Evolutionary conservation across 768 basidiomycete genomes (phyloP).

Genomic region (Polyporus arcularius): DNA sequence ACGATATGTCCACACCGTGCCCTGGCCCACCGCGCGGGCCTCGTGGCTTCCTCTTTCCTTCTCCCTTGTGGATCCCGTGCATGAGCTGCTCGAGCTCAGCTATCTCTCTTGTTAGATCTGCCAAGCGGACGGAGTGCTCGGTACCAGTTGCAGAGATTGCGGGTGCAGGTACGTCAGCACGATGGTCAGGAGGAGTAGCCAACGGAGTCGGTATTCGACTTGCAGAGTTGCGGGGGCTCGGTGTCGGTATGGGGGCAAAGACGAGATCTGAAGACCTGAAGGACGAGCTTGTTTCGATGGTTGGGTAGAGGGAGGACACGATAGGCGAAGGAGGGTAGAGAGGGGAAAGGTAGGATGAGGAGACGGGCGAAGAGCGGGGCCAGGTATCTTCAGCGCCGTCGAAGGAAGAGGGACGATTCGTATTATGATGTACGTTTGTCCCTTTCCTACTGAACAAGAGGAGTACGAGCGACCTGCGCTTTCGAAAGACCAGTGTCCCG

Average conservation of each 20-base stretch:
- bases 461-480: not conserved
- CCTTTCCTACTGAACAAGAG: not conserved
- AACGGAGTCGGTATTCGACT: not conserved
- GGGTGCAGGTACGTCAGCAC: constrained; percentile 11
- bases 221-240: not conserved
- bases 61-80: not conserved
- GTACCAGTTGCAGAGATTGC: constrained; percentile 13
- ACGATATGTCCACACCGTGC: not conserved
- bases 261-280: not conserved
- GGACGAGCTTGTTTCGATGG: not conserved
- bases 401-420: not conserved
- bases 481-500: not conserved
- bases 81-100: constrained; percentile 5
- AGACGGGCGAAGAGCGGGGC: not conserved
- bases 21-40: not conserved
- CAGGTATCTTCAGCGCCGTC: not conserved
- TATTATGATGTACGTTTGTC: not conserved
- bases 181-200: constrained; percentile 5
- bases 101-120: constrained; percentile 10
- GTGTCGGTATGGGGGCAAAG: not conserved
- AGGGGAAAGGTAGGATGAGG: not conserved
- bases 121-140: constrained; percentile 7
- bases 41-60: not conserved
- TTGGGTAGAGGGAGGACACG: not conserved
- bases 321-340: not conserved